A percentile compares a stretch with the other conserved stretches of the same genome.
Evolutionary conservation across 73 alveolate genomes (phyloP).

Genomic region (Paraurostyla sp.): DNA sequence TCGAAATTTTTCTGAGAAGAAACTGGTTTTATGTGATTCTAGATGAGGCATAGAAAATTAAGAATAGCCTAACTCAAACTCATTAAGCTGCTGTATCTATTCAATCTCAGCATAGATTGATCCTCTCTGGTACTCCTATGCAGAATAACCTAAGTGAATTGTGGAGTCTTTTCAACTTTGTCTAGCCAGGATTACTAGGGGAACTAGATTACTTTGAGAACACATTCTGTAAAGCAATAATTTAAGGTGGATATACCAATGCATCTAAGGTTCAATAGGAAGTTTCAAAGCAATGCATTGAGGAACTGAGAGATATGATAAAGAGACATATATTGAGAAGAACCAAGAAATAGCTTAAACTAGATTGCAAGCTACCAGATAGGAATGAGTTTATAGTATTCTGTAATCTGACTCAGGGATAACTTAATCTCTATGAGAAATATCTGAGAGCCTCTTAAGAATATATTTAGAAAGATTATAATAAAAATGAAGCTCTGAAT

Average conservation of each 20-base stretch:
- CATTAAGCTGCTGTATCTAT: slow-evolving; percentile 77
- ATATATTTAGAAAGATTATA: background rate
- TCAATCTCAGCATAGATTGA: slow-evolving; percentile 91
- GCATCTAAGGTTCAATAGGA: slow-evolving; percentile 69
- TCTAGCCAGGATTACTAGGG: slow-evolving; percentile 86
- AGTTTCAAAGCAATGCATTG: slow-evolving; percentile 67
- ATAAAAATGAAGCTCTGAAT: slow-evolving; percentile 24
- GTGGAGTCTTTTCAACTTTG: slow-evolving; percentile 85
- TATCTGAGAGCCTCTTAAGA: background rate
- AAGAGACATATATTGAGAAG: slow-evolving; percentile 83
- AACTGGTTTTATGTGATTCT: slow-evolving; percentile 87
- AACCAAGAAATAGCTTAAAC: slow-evolving; percentile 78
- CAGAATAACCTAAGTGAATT: slow-evolving; percentile 79
- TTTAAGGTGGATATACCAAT: slow-evolving; percentile 74
- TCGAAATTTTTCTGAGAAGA: slow-evolving; percentile 28
- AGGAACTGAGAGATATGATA: slow-evolving; percentile 74
- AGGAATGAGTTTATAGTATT: slow-evolving; percentile 80
- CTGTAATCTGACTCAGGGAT: slow-evolving; percentile 75
- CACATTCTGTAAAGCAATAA: slow-evolving; percentile 80
- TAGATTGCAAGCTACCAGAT: slow-evolving; percentile 67
- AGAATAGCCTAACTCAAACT: slow-evolving; percentile 84
- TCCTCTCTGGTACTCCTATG: slow-evolving; percentile 77
- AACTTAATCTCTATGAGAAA: slow-evolving; percentile 49
- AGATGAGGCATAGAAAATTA: slow-evolving; percentile 97
- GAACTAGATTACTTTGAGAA: slow-evolving; percentile 68